phyloP scores from a whole-genome alignment of 495 filamentous ascomycete genomes.

The Aspergillus leporis region DNA sequence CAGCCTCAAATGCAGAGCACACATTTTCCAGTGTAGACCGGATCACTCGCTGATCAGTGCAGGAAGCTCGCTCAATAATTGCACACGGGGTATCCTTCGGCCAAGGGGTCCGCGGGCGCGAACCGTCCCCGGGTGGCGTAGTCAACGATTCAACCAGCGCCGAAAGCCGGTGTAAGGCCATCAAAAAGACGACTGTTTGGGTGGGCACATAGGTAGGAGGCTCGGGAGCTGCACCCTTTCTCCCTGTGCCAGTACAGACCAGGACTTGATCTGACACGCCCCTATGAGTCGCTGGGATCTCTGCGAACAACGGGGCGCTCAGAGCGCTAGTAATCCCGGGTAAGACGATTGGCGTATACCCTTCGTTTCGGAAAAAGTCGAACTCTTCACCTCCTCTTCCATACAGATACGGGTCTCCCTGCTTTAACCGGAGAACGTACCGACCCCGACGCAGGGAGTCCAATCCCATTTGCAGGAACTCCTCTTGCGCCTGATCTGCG shows the following conservation, averaged over 20 bases:
- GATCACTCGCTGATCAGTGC: slow-evolving; percentile 90
- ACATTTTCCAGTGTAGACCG: slow-evolving; percentile 80
- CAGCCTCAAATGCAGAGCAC: slow-evolving; percentile 79
- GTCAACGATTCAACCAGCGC: slow-evolving; percentile 69
- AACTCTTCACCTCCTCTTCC: slow-evolving; percentile 92
- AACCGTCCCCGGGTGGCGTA: slow-evolving; percentile 13
- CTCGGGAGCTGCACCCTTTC: slow-evolving; percentile 80
- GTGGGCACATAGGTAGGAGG: slow-evolving; percentile 76
- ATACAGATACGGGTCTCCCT: slow-evolving; percentile 96
- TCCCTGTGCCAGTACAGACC: slow-evolving; percentile 90
- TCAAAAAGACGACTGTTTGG: slow-evolving; percentile 90
- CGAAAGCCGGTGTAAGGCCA: slow-evolving; percentile 85
- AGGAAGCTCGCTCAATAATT: slow-evolving; percentile 91
- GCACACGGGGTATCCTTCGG: slow-evolving; percentile 75
- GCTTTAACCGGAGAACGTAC: slow-evolving; percentile 86
- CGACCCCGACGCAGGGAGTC: slow-evolving; percentile 68
- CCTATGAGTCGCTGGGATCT: slow-evolving; percentile 84
- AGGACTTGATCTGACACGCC: slow-evolving; percentile 90
- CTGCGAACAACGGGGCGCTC: slow-evolving; percentile 83
- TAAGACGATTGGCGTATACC: slow-evolving; percentile 70
- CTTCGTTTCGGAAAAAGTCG: slow-evolving; percentile 75
- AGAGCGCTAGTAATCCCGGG: slow-evolving; percentile 90
- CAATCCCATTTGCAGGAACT: slow-evolving; percentile 80
- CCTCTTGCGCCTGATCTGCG: slow-evolving; percentile 88
- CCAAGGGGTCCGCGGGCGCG: slow-evolving; percentile 37